Conservation (phyloP, 306 rosid genomes). For the Sechiopsis laciniata region DNA sequence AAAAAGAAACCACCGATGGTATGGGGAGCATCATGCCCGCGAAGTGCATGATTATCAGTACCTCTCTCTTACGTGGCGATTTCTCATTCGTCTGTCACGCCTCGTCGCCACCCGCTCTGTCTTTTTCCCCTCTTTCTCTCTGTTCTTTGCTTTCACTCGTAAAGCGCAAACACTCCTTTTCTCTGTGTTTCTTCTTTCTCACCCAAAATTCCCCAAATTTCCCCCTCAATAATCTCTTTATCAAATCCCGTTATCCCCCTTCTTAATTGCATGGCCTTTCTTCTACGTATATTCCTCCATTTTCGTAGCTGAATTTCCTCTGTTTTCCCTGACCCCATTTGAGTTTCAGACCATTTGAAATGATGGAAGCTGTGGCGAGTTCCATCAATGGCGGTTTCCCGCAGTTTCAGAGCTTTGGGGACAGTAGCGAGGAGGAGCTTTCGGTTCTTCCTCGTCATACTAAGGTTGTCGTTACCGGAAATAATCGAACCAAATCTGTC, state of each 20-base stretch:
- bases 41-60: slow-evolving; percentile 37
- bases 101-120: slow-evolving; percentile 70
- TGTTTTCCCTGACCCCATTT: neutral
- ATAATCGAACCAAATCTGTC: slow-evolving; percentile 95
- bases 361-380: slow-evolving; percentile 85
- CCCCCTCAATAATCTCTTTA: slow-evolving; percentile 22
- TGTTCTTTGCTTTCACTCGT: slow-evolving; percentile 9
- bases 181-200: slow-evolving; percentile 42
- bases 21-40: slow-evolving; percentile 27
- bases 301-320: slow-evolving; percentile 19
- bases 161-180: slow-evolving; percentile 18
- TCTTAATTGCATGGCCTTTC: slow-evolving; percentile 59
- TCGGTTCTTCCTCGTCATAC: slow-evolving; percentile 97
- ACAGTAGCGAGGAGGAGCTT: slow-evolving; percentile 94
- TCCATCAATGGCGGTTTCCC: slow-evolving; percentile 80
- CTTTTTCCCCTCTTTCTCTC: slow-evolving; percentile 36
- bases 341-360: slow-evolving; percentile 23
- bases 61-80: slow-evolving; percentile 49
- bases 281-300: slow-evolving; percentile 33
- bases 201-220: slow-evolving; percentile 30
- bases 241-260: slow-evolving; percentile 27
- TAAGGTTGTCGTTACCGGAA: slow-evolving; percentile 91
- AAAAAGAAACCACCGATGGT: slow-evolving; percentile 40
- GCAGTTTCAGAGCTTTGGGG: slow-evolving; percentile 85
- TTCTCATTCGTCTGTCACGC: slow-evolving; percentile 28